A percentile compares a stretch with the other conserved stretches of the same genome.
phyloP scores from a whole-genome alignment of 106 monocot genomes.

The Acorus calamus region DNA sequence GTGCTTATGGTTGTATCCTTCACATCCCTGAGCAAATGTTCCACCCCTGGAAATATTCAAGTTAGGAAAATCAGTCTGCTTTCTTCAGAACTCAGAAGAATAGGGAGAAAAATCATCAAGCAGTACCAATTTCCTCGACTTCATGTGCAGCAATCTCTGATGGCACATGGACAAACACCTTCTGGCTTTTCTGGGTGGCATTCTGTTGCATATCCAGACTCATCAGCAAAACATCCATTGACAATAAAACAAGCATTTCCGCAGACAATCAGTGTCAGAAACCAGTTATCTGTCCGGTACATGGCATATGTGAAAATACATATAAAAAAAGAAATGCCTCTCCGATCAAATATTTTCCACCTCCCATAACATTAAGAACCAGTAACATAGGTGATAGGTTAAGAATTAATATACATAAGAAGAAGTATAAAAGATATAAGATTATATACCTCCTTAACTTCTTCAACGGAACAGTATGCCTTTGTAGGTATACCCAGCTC shows the following conservation, averaged over 20 bases:
- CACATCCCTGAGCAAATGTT: conserved; percentile 94
- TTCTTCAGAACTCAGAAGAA: too few species aligned
- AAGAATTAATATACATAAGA: neutral
- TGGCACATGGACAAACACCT: conserved; percentile 94
- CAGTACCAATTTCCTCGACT: conserved; percentile 95
- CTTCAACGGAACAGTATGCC: conserved; percentile 80
- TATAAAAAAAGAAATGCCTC: too few species aligned
- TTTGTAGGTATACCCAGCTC: conserved; percentile 79
- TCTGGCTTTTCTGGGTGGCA: conserved; percentile 97
- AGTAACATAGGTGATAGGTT: neutral
- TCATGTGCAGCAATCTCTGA: conserved; percentile 99
- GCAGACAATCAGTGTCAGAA: too few species aligned
- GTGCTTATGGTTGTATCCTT: conserved; percentile 98
- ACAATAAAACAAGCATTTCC: too few species aligned
- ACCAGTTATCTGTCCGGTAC: too few species aligned
- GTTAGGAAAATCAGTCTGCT: too few species aligned
- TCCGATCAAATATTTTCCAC: too few species aligned
- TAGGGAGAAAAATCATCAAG: too few species aligned
- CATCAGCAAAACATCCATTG: too few species aligned
- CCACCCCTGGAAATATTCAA: conserved; percentile 48
- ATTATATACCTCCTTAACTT: conserved; percentile 63
- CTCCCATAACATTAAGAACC: neutral
- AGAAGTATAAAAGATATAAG: too few species aligned
- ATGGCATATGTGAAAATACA: too few species aligned
- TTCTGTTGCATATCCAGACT: conserved; percentile 36